phyloP scores from a whole-genome alignment of 108 stramenopile genomes.

The Schizochytrium sp. region DNA sequence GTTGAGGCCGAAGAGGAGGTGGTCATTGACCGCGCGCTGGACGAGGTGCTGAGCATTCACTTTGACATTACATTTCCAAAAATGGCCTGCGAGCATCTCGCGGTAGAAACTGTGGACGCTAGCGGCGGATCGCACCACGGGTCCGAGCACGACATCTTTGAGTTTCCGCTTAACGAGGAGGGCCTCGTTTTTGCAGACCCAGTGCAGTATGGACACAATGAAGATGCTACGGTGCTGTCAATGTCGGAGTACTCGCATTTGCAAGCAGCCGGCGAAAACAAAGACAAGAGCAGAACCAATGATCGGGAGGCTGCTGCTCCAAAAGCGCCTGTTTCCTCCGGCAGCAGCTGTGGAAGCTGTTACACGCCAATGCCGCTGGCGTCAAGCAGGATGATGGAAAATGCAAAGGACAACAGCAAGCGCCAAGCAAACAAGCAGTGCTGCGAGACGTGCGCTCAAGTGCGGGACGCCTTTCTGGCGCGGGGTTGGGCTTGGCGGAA shows the following conservation, averaged over 20 bases:
- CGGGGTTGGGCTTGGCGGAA: conserved; percentile 1
- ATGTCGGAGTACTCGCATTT: background rate
- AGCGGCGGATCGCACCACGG: background rate
- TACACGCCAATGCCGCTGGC: background rate
- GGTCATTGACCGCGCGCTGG: background rate
- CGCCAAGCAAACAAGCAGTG: background rate
- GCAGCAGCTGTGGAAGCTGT: too few relatives aligned
- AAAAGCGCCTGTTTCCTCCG: too few relatives aligned
- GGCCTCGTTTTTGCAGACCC: background rate
- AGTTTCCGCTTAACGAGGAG: background rate
- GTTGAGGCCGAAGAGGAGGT: background rate
- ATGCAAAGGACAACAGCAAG: background rate
- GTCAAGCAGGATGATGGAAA: background rate
- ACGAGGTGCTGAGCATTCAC: background rate
- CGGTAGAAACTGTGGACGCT: background rate
- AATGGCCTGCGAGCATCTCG: background rate
- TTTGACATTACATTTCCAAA: background rate
- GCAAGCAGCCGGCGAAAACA: background rate
- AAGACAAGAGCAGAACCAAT: too few relatives aligned
- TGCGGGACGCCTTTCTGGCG: background rate
- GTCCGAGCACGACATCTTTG: background rate
- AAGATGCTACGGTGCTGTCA: background rate
- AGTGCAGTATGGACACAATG: background rate
- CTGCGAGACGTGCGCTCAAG: background rate
- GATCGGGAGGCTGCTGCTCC: too few relatives aligned